A percentile compares a stretch with the other conserved stretches of the same genome.
Conservation (phyloP, 2,329 filamentous ascomycete genomes). For the Drechslerella dactyloides region DNA sequence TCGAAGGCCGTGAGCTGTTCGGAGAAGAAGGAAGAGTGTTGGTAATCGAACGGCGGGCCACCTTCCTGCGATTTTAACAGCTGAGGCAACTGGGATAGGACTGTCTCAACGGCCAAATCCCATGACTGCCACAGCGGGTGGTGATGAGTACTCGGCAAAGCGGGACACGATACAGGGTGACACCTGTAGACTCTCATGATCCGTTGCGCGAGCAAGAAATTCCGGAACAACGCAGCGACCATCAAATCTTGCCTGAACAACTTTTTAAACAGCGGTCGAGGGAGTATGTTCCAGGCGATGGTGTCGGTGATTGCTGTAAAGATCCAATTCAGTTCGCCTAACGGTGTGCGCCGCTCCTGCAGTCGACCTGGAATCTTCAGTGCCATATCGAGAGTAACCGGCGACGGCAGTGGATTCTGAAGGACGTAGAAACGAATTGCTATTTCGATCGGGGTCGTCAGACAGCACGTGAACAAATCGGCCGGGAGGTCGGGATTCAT, state of each 20-base stretch:
- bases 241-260: conserved; percentile 97
- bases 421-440: conserved; percentile 94
- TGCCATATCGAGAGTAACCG: conserved; percentile 78
- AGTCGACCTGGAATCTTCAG: conserved; percentile 88
- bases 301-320: conserved; percentile 99
- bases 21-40: conserved; percentile 93
- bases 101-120: conserved; percentile 96
- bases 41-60: conserved; percentile 81
- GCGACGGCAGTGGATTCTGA: conserved; percentile 77
- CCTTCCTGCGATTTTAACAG: conserved; percentile 78
- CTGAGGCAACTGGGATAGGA: conserved; percentile 84
- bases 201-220: conserved; percentile 90
- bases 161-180: conserved; percentile 87
- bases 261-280: conserved; percentile 89
- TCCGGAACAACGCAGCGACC: conserved; percentile 97
- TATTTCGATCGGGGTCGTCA: conserved; percentile 97
- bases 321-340: conserved; percentile 98
- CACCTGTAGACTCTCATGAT: conserved; percentile 97
- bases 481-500: conserved; percentile 93
- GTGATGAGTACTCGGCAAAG: conserved; percentile 91
- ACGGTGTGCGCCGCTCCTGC: conserved; percentile 88
- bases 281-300: conserved; percentile 95
- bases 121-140: conserved; percentile 96
- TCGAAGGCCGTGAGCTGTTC: conserved; percentile 98
- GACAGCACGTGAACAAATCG: conserved; percentile 92